Base-by-base conservation (phyloP, 2,329 filamentous ascomycete species). In the Nannizziopsis barbatae region DNA sequence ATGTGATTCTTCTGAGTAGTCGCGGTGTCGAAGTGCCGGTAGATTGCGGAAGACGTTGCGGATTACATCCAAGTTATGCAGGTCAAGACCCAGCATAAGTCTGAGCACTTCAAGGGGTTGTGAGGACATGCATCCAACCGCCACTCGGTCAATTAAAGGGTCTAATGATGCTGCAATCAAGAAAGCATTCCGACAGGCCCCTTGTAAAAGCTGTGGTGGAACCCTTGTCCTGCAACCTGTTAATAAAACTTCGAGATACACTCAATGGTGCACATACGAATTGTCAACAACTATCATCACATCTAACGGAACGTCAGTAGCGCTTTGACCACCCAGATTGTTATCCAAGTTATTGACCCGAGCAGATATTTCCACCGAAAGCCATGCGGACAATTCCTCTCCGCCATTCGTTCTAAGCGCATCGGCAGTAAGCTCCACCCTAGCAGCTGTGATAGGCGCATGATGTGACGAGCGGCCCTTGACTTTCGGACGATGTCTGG, bases 241-340 rank as follows among this genome's bases (percentile, higher is more conserved):
- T 45, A 44, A 33, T 7, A 27, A 11, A 2, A 33, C n/a, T 20
- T 14, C 14, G n/a, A 36, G 54, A 41, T 36, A 53, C 51, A 48
- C 47, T 42, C 42, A 52, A 55, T 40, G 32, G 7, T 12, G 14
- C 18, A 61, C 64, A 52, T 51, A 67, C 65, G 60, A 50, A 33
- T 57, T 61, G 47, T 67, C 63, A 31, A 67, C 54, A 8, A 67
- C 46, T 33, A 67, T 58, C 35, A 62, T 55, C n/a, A 64, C 54
- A 43, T 66, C 62, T 30, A 67, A 56, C 6, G 61, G 59, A n/a
- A 59, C 51, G 46, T 55, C 57, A 39, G 46, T 42, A 15, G 42
- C 47, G 31, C 51, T 51, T 7, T 54, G 42, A 3, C 45, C 44
- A 18, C 47, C 47, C 14, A 53, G 22, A 31, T 32, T 27, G 5